phyloP scores from a whole-genome alignment of 495 filamentous ascomycete genomes.

The Astrocystis sublimbata region DNA sequence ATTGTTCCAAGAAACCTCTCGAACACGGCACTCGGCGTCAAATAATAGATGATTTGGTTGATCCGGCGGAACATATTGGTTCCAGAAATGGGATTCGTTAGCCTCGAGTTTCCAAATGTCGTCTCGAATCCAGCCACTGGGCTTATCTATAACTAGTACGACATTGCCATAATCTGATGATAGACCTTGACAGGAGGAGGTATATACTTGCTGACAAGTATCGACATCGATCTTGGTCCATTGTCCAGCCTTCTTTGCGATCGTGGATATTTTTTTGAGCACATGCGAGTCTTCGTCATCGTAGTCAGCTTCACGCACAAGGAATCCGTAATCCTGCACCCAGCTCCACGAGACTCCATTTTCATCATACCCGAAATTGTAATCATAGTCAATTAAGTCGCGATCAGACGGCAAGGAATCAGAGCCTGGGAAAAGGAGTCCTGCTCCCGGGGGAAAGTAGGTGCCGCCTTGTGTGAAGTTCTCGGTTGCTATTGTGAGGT shows the following conservation, averaged over 20 bases:
- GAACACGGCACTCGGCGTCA: constrained; percentile 17
- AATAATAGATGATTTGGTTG: constrained; percentile 26
- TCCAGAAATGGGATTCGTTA: constrained; percentile 23
- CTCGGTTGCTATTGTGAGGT: constrained; percentile 35
- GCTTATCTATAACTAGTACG: constrained; percentile 20
- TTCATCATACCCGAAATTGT: neutral
- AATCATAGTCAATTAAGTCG: neutral
- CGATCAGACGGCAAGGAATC: neutral
- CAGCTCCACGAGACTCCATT: neutral
- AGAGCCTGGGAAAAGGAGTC: constrained; percentile 18
- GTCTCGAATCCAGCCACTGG: constrained; percentile 26
- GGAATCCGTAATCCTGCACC: neutral
- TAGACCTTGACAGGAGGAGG: constrained; percentile 8
- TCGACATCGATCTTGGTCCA: neutral
- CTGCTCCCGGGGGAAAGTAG: constrained; percentile 23
- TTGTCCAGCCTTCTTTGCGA: neutral
- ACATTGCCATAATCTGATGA: constrained; percentile 14
- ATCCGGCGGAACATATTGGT: constrained; percentile 22
- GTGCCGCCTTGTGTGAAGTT: constrained; percentile 33
- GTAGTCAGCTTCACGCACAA: neutral
- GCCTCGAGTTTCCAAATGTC: constrained; percentile 27
- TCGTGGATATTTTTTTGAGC: neutral
- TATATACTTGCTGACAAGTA: neutral
- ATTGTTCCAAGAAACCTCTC: neutral
- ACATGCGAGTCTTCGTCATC: neutral